Evolutionary conservation across 2,329 filamentous ascomycete species (phyloP).

Genomic region (Penicillium sp.): DNA sequence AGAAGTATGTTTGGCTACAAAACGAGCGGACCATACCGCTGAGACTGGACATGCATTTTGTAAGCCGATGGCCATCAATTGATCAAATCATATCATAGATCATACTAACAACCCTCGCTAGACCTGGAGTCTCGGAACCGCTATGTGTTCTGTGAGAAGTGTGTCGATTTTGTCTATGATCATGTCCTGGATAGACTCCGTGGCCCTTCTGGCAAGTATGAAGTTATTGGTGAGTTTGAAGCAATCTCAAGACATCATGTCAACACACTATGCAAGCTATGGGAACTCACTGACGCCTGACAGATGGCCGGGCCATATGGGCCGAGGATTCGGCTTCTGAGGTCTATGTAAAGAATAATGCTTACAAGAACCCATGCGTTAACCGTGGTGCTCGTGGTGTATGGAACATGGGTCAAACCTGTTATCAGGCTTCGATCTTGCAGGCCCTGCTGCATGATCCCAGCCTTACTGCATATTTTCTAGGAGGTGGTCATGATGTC

Average conservation of each 20-base stretch:
- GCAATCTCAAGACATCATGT: neutral
- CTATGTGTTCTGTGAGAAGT: conserved; percentile 41
- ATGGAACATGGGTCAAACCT: conserved; percentile 97
- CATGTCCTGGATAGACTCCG: conserved; percentile 40
- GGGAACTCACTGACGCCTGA: conserved; percentile 2
- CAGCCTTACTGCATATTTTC: conserved; percentile 84
- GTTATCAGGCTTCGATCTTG: conserved; percentile 95
- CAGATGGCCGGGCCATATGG: conserved; percentile 37
- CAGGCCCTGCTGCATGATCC: conserved; percentile 94
- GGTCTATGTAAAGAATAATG: conserved; percentile 74
- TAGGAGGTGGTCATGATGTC: conserved; percentile 82
- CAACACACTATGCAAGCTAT: neutral
- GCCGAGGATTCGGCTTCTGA: conserved; percentile 61
- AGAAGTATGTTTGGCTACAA: conserved; percentile 31
- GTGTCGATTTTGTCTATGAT: conserved; percentile 45
- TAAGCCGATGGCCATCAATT: conserved; percentile 23
- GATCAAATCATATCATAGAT: neutral
- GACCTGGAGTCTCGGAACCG: conserved; percentile 45
- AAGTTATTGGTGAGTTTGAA: conserved; percentile 9
- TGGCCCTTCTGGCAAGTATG: conserved; percentile 19
- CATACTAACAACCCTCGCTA: conserved; percentile 19
- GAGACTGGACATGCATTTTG: conserved; percentile 44
- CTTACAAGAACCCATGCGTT: conserved; percentile 74
- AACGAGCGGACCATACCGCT: conserved; percentile 37
- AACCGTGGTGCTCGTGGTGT: conserved; percentile 86